Percentiles rank a stretch among this genome's conserved stretches.
phyloP scores from a whole-genome alignment of 1,284 basidiomycete genomes.

The Ustanciosporium gigantosporum region DNA sequence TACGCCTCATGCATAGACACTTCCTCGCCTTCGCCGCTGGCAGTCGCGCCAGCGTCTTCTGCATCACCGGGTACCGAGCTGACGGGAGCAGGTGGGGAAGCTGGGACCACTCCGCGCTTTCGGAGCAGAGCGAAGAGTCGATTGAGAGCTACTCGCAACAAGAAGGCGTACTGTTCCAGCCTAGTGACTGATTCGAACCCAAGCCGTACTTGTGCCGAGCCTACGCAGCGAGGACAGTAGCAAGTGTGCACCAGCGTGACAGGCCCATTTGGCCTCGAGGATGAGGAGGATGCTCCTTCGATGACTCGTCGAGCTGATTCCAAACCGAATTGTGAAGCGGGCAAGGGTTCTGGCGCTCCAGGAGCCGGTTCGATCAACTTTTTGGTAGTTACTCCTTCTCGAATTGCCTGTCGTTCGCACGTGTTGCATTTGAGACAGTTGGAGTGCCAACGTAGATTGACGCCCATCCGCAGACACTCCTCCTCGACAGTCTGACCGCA shows the following conservation, averaged over 20 bases:
- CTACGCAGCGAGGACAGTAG: slow-evolving; percentile 76
- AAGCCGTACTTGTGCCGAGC: slow-evolving; percentile 34
- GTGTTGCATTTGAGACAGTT: slow-evolving; percentile 80
- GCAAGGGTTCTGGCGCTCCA: slow-evolving; percentile 30
- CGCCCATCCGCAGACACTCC: slow-evolving; percentile 89
- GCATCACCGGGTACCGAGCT: slow-evolving; percentile 9
- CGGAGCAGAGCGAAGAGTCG: slow-evolving; percentile 87
- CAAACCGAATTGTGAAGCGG: slow-evolving; percentile 45
- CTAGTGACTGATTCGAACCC: slow-evolving; percentile 91
- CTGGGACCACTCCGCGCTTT: slow-evolving; percentile 84
- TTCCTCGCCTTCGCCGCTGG: slow-evolving; percentile 18
- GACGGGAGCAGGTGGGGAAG: slow-evolving; percentile 65
- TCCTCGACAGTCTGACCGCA: slow-evolving; percentile 93
- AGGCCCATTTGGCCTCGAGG: slow-evolving; percentile 3
- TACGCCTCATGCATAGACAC: slow-evolving; percentile 66
- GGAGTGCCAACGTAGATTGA: slow-evolving; percentile 94
- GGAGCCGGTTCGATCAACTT: slow-evolving; percentile 25
- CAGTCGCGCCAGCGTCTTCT: background rate
- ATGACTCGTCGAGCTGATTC: slow-evolving; percentile 33
- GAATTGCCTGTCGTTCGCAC: slow-evolving; percentile 65
- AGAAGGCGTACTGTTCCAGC: slow-evolving; percentile 95
- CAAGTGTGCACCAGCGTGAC: slow-evolving; percentile 20
- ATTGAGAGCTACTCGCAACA: slow-evolving; percentile 91
- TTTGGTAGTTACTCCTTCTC: slow-evolving; percentile 22
- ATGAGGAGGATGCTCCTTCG: slow-evolving; percentile 4